Evolutionary conservation across 2,329 filamentous ascomycete genomes (phyloP).

Genomic region (Alternaria rosae): DNA sequence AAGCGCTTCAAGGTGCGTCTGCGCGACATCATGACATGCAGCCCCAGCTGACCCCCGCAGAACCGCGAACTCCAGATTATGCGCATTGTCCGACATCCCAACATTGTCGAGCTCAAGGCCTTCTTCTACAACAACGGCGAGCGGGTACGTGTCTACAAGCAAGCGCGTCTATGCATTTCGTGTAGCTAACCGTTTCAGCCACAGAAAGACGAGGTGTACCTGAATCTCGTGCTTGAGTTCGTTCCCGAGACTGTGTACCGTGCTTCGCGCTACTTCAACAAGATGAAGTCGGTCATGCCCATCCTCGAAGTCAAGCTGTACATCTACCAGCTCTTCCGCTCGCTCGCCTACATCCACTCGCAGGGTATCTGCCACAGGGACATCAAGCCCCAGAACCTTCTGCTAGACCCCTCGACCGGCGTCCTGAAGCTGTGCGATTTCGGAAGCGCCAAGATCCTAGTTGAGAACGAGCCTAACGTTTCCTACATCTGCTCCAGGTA

Average conservation of each 20-base stretch:
- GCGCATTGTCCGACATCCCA: constrained; percentile 98
- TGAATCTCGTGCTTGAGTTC: constrained; percentile 97
- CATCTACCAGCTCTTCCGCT: constrained; percentile 99
- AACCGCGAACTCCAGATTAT: constrained; percentile 99
- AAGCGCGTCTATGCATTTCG: constrained; percentile 21
- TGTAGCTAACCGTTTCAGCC: constrained; percentile 43
- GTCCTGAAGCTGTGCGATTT: constrained; percentile 98
- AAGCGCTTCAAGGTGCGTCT: constrained; percentile 94
- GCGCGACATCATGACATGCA: constrained; percentile 22
- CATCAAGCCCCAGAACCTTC: constrained; percentile 98
- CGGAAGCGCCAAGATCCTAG: constrained; percentile 96
- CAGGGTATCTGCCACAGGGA: constrained; percentile 99
- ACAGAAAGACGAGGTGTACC: constrained; percentile 90
- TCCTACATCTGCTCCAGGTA: constrained; percentile 99
- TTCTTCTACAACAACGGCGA: constrained; percentile 99
- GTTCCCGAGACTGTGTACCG: constrained; percentile 98
- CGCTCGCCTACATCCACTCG: constrained; percentile 97
- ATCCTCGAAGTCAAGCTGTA: constrained; percentile 99
- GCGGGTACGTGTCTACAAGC: constrained; percentile 69
- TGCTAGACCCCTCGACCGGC: constrained; percentile 89
- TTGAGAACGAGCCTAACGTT: constrained; percentile 98
- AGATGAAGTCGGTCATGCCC: constrained; percentile 99
- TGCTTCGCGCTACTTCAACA: constrained; percentile 98
- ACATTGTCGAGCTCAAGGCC: constrained; percentile 98
- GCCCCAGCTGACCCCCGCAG: constrained; percentile 59